A percentile compares a stretch with the other conserved stretches of the same genome.
Conservation (phyloP, 2,329 filamentous ascomycete species). For the Beauveria sp. region DNA sequence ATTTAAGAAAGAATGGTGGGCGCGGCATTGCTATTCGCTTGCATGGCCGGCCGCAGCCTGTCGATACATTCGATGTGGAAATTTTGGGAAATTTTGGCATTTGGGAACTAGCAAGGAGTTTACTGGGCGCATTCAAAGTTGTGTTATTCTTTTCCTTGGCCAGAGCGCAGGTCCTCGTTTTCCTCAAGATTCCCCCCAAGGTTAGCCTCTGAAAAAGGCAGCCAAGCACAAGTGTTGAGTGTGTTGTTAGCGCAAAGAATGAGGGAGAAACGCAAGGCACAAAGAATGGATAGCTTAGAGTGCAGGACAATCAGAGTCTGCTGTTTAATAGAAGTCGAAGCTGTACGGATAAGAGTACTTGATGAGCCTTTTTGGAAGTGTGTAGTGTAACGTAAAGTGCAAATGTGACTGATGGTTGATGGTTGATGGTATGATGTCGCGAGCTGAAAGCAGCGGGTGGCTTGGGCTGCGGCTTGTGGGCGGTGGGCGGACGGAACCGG, state of each 20-base stretch:
- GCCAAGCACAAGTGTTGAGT: background rate
- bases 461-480: too few relatives aligned
- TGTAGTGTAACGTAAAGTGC: too few relatives aligned
- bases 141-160: background rate
- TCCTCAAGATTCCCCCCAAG: background rate
- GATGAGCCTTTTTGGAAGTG: background rate
- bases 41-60: too few relatives aligned
- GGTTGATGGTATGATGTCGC: too few relatives aligned
- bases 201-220: background rate
- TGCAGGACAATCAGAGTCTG: background rate
- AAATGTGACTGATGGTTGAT: too few relatives aligned
- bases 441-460: too few relatives aligned
- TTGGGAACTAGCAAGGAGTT: constrained; percentile 1
- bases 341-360: background rate
- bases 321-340: background rate
- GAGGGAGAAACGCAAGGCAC: background rate
- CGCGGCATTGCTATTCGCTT: background rate
- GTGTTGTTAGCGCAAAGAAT: background rate
- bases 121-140: background rate
- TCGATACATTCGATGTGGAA: background rate
- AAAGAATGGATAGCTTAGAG: background rate
- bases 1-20: background rate
- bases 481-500: too few relatives aligned
- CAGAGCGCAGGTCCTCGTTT: background rate
- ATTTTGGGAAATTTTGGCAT: background rate